Base-by-base conservation (phyloP, 345 rosid species). In the Moricandia arvensis region DNA sequence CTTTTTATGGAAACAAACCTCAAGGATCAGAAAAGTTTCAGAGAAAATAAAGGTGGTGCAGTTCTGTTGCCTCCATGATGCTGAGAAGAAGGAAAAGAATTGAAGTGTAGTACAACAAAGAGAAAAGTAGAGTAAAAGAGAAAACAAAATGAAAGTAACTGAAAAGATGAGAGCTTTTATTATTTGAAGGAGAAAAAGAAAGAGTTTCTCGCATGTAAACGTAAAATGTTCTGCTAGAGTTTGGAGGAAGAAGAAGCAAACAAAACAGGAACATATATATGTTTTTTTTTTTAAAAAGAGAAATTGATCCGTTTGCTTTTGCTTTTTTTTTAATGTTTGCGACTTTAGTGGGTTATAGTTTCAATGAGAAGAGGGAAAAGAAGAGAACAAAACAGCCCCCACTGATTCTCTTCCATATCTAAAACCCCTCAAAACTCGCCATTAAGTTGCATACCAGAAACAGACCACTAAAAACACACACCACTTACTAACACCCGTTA, bases 301-400 rank as follows among this genome's bases (percentile, higher is more conserved):
- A 49, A 49, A 49, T 15, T 15, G 55, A 49, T 49, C 55, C 55
- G 55, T 49, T 49, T 49, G 55, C 55, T 49, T 49, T 49, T 49
- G 24, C 55, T n/a, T n/a, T n/a, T 49, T 49, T 49, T 35, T 45
- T 43, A 13, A 45, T 4, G 26, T 47, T 63, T 21, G 65, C 45
- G 58, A 7, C 49, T 45, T 63, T 63, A 77, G 72, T 77, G 77
- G 81, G 73, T 72, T 78, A 78, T 49, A 71, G 68, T 78, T 78
- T 78, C 81, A 34, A 78, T 77, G 60, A 47, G 21, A 70, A 69
- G 75, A 63, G 69, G 55, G 55, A 6, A 49, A 49, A 33, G 53
- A 71, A 16, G 7, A 55, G 18, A 60, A 59, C 24, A 49, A 17
- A 60, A 59, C 24, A 60, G 75, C 47, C 67, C n/a, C 72, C 74